A percentile compares a stretch with the other conserved stretches of the same genome.
Evolutionary conservation across 2,329 filamentous ascomycete species (phyloP).

Genomic region (Fulvia fulva): DNA sequence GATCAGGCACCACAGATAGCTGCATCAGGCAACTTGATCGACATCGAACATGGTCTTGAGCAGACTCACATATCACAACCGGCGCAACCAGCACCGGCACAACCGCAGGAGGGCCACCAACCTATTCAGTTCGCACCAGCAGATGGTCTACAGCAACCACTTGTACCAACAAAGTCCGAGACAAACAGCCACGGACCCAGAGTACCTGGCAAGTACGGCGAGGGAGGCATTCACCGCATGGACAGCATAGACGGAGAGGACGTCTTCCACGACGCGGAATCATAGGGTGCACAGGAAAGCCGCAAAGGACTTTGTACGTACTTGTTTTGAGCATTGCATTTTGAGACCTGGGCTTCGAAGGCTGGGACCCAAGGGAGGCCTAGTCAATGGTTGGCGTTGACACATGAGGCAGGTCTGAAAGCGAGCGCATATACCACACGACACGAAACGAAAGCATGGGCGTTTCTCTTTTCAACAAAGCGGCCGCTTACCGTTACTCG

Average conservation of each 20-base stretch:
- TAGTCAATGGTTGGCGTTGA: neutral
- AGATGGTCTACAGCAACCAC: conserved; percentile 15
- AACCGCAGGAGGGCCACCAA: conserved; percentile 6
- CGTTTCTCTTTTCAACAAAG: neutral
- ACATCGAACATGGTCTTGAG: conserved; percentile 49
- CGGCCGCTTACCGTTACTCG: too few species aligned
- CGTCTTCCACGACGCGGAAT: conserved; percentile 47
- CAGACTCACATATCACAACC: conserved; percentile 5
- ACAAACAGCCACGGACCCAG: conserved; percentile 3
- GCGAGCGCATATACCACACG: neutral
- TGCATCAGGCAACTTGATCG: conserved; percentile 45
- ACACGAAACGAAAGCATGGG: neutral
- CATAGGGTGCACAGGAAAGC: conserved; percentile 16
- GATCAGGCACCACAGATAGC: conserved; percentile 1
- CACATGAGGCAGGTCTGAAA: neutral
- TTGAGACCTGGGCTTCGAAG: too few species aligned
- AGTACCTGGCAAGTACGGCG: conserved; percentile 14
- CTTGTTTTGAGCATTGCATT: neutral
- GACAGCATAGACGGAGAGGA: conserved; percentile 45
- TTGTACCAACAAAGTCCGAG: conserved; percentile 10
- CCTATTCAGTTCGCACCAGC: conserved; percentile 1
- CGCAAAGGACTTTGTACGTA: neutral
- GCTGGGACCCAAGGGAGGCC: neutral
- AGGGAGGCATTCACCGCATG: conserved; percentile 28
- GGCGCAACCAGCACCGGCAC: conserved; percentile 6